These are phyloP conservation scores for Trebouxiophyceae sp. DNA, from an alignment of 163 green algal genomes.

Conservation along the genomic window DNA sequence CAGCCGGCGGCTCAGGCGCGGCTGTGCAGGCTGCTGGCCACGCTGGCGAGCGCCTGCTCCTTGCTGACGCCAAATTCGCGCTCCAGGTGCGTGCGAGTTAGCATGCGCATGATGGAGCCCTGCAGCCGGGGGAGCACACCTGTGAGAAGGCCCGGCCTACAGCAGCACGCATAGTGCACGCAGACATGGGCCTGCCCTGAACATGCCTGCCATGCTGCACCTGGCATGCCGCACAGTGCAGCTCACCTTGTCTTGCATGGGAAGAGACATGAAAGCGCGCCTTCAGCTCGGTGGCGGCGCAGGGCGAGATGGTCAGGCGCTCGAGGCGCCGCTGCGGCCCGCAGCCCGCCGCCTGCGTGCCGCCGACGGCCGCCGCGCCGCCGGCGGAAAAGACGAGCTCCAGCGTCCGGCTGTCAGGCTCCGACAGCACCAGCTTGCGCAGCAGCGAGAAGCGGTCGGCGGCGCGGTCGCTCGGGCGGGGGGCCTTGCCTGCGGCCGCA, in stretches of 20 bases:
- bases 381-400: constrained; percentile 29
- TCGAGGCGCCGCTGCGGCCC: constrained; percentile 5
- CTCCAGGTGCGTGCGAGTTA: constrained; percentile 27
- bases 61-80: constrained; percentile 16
- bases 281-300: constrained; percentile 29
- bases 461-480: constrained; percentile 2
- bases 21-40: no score
- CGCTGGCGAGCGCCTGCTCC: no score
- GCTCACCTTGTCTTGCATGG: no score
- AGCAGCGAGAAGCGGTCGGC: constrained; percentile 25
- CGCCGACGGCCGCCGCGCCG: not conserved
- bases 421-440: constrained; percentile 26
- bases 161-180: no score
- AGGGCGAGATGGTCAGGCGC: constrained; percentile 16
- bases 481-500: not conserved
- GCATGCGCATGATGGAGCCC: constrained; percentile 27
- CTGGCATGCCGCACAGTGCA: no score
- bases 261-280: not conserved
- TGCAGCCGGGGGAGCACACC: no score
- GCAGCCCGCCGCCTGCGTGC: not conserved
- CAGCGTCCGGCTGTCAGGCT: constrained; percentile 18
- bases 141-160: no score
- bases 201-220: no score
- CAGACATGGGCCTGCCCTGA: no score
- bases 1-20: no score